Conservation (phyloP, 371 early-diverging fungal species). For the Mucor velutinosus region DNA sequence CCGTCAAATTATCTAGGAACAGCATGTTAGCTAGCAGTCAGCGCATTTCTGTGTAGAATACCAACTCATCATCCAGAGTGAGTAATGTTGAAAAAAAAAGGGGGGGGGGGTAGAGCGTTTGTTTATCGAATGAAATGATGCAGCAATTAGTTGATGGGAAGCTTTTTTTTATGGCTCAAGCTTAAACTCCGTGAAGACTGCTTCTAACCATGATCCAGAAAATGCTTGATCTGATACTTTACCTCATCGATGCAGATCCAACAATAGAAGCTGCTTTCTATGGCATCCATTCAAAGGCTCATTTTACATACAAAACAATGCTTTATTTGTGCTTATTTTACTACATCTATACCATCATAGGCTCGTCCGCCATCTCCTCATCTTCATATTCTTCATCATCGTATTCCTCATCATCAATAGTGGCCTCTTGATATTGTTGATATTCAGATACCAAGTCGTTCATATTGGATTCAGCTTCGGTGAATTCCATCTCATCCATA, state of each 20-base stretch:
- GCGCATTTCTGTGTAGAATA: neutral
- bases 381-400: constrained; percentile 17
- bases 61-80: neutral
- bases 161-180: neutral
- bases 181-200: constrained; percentile 2
- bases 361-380: constrained; percentile 51
- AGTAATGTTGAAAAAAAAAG: neutral
- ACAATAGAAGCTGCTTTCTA: neutral
- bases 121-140: neutral
- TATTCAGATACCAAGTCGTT: constrained; percentile 97
- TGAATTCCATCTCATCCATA: constrained; percentile 98
- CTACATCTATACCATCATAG: constrained; percentile 22
- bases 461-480: constrained; percentile 92
- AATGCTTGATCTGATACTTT: neutral
- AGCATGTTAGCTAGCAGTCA: neutral
- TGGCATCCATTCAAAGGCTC: neutral
- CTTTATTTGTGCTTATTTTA: neutral
- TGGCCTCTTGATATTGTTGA: constrained; percentile 96
- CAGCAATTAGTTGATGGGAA: neutral
- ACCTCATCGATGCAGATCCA: neutral
- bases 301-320: neutral
- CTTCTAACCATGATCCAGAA: neutral
- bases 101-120: neutral
- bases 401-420: constrained; percentile 68
- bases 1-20: constrained; percentile 19